phyloP scores from a whole-genome alignment of 164 flowering plant genomes.

The Annona cherimola region DNA sequence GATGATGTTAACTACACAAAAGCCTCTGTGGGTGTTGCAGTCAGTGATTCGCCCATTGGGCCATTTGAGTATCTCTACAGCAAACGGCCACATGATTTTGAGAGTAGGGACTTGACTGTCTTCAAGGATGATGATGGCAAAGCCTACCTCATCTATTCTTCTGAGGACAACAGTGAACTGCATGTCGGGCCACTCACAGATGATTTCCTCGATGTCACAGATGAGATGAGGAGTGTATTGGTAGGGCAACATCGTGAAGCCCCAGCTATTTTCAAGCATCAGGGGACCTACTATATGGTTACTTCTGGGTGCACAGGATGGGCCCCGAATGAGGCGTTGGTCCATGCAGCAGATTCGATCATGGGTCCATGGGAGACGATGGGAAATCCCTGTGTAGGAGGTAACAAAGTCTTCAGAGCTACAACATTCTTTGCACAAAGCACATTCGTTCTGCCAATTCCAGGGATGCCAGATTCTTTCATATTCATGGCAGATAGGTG shows the following conservation, averaged over 20 bases:
- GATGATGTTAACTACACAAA: conserved; percentile 91
- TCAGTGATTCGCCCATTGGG: conserved; percentile 79
- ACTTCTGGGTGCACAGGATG: conserved; percentile 97
- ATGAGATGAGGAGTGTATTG: conserved; percentile 49
- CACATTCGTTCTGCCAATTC: conserved; percentile 73
- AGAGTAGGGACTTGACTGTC: conserved; percentile 92
- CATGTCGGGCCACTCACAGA: conserved; percentile 78
- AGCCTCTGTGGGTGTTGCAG: conserved; percentile 83
- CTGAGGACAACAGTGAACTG: conserved; percentile 88
- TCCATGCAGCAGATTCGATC: conserved; percentile 88
- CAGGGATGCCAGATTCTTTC: conserved; percentile 51
- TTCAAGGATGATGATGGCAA: conserved; percentile 87
- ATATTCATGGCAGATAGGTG: conserved; percentile 94
- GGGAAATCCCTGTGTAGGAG: conserved; percentile 92
- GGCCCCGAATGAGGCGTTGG: conserved; percentile 93
- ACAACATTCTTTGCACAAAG: conserved; percentile 89
- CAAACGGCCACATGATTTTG: conserved; percentile 80
- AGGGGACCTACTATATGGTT: conserved; percentile 90
- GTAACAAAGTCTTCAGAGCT: conserved; percentile 53
- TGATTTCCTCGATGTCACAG: conserved; percentile 74
- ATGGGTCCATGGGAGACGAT: conserved; percentile 95
- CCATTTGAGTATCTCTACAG: conserved; percentile 82
- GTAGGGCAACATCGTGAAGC: conserved; percentile 91
- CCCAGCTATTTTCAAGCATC: conserved; percentile 80
- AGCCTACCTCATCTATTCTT: conserved; percentile 87